Base-by-base conservation (phyloP, 768 basidiomycete genomes). In the Trametes cubensis region DNA sequence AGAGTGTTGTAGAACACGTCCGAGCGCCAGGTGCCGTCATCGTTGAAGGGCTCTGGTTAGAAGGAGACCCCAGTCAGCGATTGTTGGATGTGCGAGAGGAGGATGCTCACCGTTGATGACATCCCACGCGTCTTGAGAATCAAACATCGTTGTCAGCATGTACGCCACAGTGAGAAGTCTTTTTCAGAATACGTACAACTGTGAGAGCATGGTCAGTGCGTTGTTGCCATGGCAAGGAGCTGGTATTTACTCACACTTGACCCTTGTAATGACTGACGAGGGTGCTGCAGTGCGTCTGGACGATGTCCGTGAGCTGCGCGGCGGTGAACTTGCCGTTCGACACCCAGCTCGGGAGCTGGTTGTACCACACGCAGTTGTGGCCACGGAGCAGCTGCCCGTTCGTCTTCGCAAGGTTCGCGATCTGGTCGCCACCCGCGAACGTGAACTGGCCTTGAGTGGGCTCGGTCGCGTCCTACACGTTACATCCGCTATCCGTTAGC, bases 21-120 rank as follows among this genome's bases (percentile, higher is more conserved):
- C 20, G 73, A 57, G 45, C 85, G 80, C 72, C 76, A 84, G 10
- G 82, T 84, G 20, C 86, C 85, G 65, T 86, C 78, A 34, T 86
- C 85, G 65, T 85, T 83, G 75, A 86, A 83, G 11, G 82, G 78
- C 70, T 85, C 69, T 69, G 55, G 10, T 42, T 39, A n/a, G 38
- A 34, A 56, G 51, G 25, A n/a, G 38, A 21, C 6, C 18, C 18
- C 11, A 23, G 13, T n/a, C 17, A 20, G 21, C 28, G n/a, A 10
- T 18, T 4, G 21, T 26, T n/a, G 10, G 21, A 20, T 25, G 10
- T 20, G 7, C 56, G 45, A 30, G 17, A 28, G 48, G 15, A 55
- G 10, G 42, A 66, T 1, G 55, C 44, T 25, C 14, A 66, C 76
- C 83, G 55, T 85, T 85, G 55, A 84, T 72, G 40, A 84, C 82